Conservation (phyloP, 192 early-diverging fungal species). For the Linnemannia elongata region DNA sequence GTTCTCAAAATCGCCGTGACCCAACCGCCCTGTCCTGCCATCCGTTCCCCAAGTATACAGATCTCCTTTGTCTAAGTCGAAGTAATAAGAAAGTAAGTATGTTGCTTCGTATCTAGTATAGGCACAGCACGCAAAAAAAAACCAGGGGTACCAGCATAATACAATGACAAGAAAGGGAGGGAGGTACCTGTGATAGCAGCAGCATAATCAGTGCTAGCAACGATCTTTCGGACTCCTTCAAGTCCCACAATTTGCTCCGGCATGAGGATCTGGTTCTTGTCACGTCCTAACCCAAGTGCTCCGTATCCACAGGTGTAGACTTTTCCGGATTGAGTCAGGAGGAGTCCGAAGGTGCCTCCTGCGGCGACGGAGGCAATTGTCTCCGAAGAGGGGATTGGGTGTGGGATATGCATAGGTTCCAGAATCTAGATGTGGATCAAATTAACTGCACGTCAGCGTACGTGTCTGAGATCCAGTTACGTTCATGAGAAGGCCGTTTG, state of each 20-base stretch:
- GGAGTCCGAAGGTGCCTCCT: constrained; percentile 72
- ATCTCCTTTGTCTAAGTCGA: constrained; percentile 33
- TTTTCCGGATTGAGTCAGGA: constrained; percentile 61
- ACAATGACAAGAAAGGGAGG: background rate
- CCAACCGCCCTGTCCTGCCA: constrained; percentile 45
- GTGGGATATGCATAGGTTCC: constrained; percentile 65
- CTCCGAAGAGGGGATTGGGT: constrained; percentile 49
- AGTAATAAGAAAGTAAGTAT: background rate
- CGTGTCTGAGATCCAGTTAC: background rate
- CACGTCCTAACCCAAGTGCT: constrained; percentile 68
- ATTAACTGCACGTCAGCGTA: background rate
- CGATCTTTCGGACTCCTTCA: constrained; percentile 57
- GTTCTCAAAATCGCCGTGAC: constrained; percentile 43
- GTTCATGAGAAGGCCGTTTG: too few relatives aligned
- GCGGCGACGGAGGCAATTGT: constrained; percentile 69
- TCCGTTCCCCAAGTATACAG: constrained; percentile 54
- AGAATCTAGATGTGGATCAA: constrained; percentile 60
- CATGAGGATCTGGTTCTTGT: constrained; percentile 60
- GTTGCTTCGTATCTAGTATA: too few relatives aligned
- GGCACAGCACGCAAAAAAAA: background rate
- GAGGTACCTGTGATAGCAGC: constrained; percentile 63
- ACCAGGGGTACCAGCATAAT: too few relatives aligned
- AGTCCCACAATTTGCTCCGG: constrained; percentile 59
- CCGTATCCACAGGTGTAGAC: constrained; percentile 80
- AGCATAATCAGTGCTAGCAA: constrained; percentile 75